Evolutionary conservation across 1,284 basidiomycete genomes (phyloP).

Genomic region (Rhodotorula sp.): DNA sequence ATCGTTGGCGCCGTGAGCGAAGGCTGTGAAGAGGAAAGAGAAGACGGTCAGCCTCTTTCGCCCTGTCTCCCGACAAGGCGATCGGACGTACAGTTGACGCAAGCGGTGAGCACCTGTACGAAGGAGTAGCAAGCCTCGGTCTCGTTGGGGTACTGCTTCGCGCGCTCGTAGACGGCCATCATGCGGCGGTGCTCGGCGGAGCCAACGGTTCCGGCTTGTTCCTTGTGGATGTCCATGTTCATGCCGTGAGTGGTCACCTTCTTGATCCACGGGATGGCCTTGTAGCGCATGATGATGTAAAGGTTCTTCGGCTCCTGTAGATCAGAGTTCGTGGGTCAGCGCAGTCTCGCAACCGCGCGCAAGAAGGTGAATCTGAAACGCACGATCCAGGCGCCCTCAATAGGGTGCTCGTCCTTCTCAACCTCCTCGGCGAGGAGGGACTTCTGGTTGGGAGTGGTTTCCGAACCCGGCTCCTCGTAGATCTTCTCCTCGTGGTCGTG

Average conservation of each 20-base stretch:
- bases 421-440: slow-evolving; percentile 30
- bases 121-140: slow-evolving; percentile 56
- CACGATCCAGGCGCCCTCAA: slow-evolving; percentile 45
- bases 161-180: slow-evolving; percentile 50
- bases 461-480: slow-evolving; percentile 8
- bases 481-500: slow-evolving; percentile 23
- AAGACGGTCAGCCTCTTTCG: background rate
- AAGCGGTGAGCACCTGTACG: slow-evolving; percentile 56
- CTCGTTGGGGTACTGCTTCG: slow-evolving; percentile 54
- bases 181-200: slow-evolving; percentile 49
- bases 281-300: slow-evolving; percentile 50
- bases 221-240: slow-evolving; percentile 45
- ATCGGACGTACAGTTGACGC: slow-evolving; percentile 52
- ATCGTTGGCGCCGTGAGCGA: slow-evolving; percentile 52
- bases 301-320: slow-evolving; percentile 49
- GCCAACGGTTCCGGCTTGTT: slow-evolving; percentile 48
- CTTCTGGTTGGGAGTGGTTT: background rate
- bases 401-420: slow-evolving; percentile 40
- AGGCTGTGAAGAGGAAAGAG: slow-evolving; percentile 28
- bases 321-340: background rate
- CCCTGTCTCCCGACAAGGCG: too few relatives aligned
- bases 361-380: background rate
- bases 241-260: slow-evolving; percentile 46
- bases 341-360: background rate
- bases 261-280: slow-evolving; percentile 40